phyloP scores from a whole-genome alignment of 2,329 filamentous ascomycete species.

The Ceratocystis huliohia region DNA sequence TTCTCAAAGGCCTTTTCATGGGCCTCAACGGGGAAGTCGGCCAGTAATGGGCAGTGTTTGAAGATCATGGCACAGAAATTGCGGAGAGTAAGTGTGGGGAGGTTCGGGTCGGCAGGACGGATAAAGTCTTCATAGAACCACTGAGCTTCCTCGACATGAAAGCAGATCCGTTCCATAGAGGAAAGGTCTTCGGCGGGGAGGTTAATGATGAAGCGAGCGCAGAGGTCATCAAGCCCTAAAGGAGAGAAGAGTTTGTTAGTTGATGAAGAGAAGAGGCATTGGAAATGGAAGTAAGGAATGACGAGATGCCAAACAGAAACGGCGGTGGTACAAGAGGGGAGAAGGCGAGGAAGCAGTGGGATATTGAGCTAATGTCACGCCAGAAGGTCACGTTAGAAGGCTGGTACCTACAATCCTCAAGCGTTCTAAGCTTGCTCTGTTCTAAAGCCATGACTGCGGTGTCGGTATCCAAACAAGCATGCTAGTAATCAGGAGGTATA shows the following conservation, averaged over 20 bases:
- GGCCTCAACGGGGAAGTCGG: conserved; percentile 62
- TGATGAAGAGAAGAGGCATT: neutral
- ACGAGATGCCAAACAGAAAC: neutral
- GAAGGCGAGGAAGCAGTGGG: neutral
- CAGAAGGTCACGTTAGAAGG: neutral
- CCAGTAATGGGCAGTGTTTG: conserved; percentile 81
- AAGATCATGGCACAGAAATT: conserved; percentile 85
- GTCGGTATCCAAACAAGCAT: conserved; percentile 14
- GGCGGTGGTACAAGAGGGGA: neutral
- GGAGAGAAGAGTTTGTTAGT: neutral
- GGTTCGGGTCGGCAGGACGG: conserved; percentile 68
- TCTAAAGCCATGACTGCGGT: conserved; percentile 13
- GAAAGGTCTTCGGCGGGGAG: conserved; percentile 81
- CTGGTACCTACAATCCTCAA: conserved; percentile 15
- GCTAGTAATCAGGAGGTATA: conserved; percentile 3
- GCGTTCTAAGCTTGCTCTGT: conserved; percentile 14
- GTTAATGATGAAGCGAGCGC: conserved; percentile 96
- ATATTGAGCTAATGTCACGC: neutral
- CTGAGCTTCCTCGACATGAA: conserved; percentile 97
- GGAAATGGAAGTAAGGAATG: neutral
- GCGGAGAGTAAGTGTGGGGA: conserved; percentile 75
- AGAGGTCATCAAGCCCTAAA: conserved; percentile 82
- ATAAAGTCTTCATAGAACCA: conserved; percentile 99
- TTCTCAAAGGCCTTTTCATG: conserved; percentile 77
- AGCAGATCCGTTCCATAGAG: conserved; percentile 87